A percentile compares a stretch with the other conserved stretches of the same genome.
Evolutionary conservation across 2,329 filamentous ascomycete species (phyloP).

Genomic region (Penicillium sp.): DNA sequence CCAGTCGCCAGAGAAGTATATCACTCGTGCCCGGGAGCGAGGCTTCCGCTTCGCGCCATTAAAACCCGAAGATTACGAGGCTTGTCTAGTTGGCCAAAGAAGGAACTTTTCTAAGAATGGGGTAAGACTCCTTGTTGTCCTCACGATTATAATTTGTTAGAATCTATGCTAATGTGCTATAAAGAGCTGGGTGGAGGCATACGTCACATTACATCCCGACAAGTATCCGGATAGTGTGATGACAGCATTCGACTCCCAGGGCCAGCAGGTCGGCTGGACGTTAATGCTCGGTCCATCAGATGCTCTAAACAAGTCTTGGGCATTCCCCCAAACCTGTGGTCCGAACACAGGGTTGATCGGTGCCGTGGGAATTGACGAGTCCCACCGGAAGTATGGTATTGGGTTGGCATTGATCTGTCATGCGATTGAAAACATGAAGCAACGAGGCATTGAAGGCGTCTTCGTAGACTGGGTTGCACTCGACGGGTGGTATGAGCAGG

Average conservation of each 20-base stretch:
- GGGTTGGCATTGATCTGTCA: conserved; percentile 44
- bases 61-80: conserved; percentile 35
- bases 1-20: conserved; percentile 34
- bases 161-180: conserved; percentile 1
- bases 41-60: conserved; percentile 40
- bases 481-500: conserved; percentile 45
- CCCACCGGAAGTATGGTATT: conserved; percentile 39
- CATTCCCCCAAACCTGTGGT: conserved; percentile 41
- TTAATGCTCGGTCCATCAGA: conserved; percentile 41
- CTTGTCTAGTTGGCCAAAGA: conserved; percentile 40
- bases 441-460: conserved; percentile 41
- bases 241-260: conserved; percentile 39
- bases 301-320: conserved; percentile 36
- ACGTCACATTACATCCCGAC: conserved; percentile 34
- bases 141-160: background rate
- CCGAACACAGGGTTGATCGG: conserved; percentile 46
- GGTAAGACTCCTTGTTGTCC: conserved; percentile 22
- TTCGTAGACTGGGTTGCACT: conserved; percentile 47
- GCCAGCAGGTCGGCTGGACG: conserved; percentile 46
- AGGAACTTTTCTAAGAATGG: conserved; percentile 39
- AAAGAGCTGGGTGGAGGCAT: conserved; percentile 44
- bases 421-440: conserved; percentile 45
- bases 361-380: conserved; percentile 44
- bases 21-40: conserved; percentile 34
- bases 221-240: conserved; percentile 42